phyloP scores from a whole-genome alignment of 371 early-diverging fungal genomes.

The Mortierella sp. region DNA sequence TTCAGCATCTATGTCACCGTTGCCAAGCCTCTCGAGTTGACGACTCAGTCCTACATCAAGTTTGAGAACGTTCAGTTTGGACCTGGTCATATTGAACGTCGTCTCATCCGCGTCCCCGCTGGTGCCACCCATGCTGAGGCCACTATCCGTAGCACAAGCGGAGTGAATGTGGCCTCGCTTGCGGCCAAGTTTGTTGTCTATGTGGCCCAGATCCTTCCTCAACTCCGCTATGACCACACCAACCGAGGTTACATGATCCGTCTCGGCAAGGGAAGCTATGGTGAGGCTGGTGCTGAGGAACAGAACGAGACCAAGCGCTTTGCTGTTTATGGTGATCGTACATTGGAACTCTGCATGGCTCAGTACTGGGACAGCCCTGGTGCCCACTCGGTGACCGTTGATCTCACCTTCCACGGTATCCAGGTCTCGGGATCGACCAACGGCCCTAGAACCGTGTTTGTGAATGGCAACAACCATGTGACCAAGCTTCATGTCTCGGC shows the following conservation, averaged over 20 bases:
- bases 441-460: slow-evolving; percentile 57
- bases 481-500: slow-evolving; percentile 80
- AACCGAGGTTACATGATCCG: slow-evolving; percentile 68
- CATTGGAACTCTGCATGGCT: slow-evolving; percentile 84
- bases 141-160: slow-evolving; percentile 35
- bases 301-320: slow-evolving; percentile 67
- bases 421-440: slow-evolving; percentile 62
- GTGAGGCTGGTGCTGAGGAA: slow-evolving; percentile 70
- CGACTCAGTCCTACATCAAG: slow-evolving; percentile 58
- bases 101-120: slow-evolving; percentile 83
- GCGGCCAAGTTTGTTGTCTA: slow-evolving; percentile 55
- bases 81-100: slow-evolving; percentile 84
- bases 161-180: slow-evolving; percentile 20
- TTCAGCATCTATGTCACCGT: slow-evolving; percentile 93
- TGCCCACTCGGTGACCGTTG: slow-evolving; percentile 73
- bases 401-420: slow-evolving; percentile 87
- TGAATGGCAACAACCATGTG: slow-evolving; percentile 69
- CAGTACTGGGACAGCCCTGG: slow-evolving; percentile 91
- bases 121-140: slow-evolving; percentile 79
- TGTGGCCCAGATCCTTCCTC: slow-evolving; percentile 77
- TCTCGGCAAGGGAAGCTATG: slow-evolving; percentile 72
- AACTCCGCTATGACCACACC: slow-evolving; percentile 70
- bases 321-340: slow-evolving; percentile 75
- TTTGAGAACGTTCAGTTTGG: slow-evolving; percentile 72
- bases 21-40: slow-evolving; percentile 76